phyloP scores from a whole-genome alignment of 768 basidiomycete genomes.

The Hortiboletus campestris region DNA sequence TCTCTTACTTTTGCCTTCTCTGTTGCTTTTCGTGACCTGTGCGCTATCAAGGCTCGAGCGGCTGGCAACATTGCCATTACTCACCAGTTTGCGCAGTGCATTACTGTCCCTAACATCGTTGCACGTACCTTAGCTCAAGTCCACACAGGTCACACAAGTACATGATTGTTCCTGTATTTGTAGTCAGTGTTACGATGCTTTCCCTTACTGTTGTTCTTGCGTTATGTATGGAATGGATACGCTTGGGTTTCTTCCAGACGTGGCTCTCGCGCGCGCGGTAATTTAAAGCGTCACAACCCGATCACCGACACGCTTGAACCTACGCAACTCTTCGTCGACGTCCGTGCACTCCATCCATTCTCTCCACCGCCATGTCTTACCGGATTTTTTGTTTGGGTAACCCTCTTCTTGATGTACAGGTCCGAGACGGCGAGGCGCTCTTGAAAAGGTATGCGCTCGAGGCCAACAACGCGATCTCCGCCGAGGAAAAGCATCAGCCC shows the following conservation, averaged over 20 bases:
- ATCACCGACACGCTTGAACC: constrained; percentile 2
- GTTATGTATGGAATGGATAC: not conserved
- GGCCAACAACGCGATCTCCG: constrained; percentile 94
- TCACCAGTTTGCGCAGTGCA: constrained; percentile 23
- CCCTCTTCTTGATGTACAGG: constrained; percentile 95
- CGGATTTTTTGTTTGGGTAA: constrained; percentile 90
- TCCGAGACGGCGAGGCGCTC: constrained; percentile 77
- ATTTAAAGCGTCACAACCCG: not conserved
- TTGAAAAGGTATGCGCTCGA: constrained; percentile 89
- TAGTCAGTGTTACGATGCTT: not conserved
- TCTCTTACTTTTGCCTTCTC: constrained; percentile 44
- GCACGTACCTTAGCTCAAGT: constrained; percentile 20
- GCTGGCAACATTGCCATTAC: constrained; percentile 22
- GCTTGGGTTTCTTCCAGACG: not conserved
- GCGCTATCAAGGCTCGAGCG: constrained; percentile 53
- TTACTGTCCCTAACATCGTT: constrained; percentile 21
- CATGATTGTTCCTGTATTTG: not conserved
- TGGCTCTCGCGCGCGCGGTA: not conserved
- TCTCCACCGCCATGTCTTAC: constrained; percentile 47
- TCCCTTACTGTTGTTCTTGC: not conserved
- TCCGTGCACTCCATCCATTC: constrained; percentile 2
- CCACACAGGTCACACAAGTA: not conserved
- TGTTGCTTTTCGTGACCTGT: constrained; percentile 53
- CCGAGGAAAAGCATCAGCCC: constrained; percentile 81
- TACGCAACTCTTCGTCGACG: constrained; percentile 13